A percentile compares a stretch with the other conserved stretches of the same genome.
Evolutionary conservation across 176 grass and related monocot genomes (phyloP).

Genomic region (Saccharum spontaneum): DNA sequence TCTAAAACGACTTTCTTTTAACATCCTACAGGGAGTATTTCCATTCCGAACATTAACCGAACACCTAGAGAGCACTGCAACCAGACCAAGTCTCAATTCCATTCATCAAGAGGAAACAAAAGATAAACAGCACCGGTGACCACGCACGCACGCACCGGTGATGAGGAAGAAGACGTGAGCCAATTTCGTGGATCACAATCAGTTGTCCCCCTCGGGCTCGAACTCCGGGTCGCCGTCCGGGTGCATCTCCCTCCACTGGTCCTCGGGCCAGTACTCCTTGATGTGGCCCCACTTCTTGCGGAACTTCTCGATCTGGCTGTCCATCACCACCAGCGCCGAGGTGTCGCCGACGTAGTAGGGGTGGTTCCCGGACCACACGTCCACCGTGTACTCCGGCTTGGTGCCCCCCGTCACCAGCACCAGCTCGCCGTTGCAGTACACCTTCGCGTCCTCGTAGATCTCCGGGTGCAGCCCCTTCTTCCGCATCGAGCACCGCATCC

Average conservation of each 20-base stretch:
- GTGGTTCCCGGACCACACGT: slow-evolving; percentile 98
- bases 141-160: not conserved
- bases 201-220: slow-evolving; percentile 50
- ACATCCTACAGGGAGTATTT: too few relatives aligned
- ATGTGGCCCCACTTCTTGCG: slow-evolving; percentile 78
- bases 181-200: not conserved
- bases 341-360: slow-evolving; percentile 85
- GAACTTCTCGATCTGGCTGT: slow-evolving; percentile 93
- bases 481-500: slow-evolving; percentile 68
- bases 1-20: too few relatives aligned
- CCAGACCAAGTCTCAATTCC: too few relatives aligned
- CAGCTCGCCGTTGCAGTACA: slow-evolving; percentile 95
- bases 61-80: too few relatives aligned
- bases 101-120: too few relatives aligned
- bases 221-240: slow-evolving; percentile 59
- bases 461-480: slow-evolving; percentile 94
- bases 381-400: slow-evolving; percentile 77
- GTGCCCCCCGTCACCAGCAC: slow-evolving; percentile 94
- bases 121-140: too few relatives aligned
- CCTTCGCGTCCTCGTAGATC: slow-evolving; percentile 84
- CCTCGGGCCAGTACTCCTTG: slow-evolving; percentile 64
- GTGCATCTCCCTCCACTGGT: slow-evolving; percentile 67
- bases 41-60: too few relatives aligned
- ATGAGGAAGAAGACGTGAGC: not conserved
- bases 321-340: slow-evolving; percentile 66